Percentiles rank a stretch among this genome's conserved stretches.
Conservation (phyloP, 352 stramenopile genomes). For the Plasmopara muralis region DNA sequence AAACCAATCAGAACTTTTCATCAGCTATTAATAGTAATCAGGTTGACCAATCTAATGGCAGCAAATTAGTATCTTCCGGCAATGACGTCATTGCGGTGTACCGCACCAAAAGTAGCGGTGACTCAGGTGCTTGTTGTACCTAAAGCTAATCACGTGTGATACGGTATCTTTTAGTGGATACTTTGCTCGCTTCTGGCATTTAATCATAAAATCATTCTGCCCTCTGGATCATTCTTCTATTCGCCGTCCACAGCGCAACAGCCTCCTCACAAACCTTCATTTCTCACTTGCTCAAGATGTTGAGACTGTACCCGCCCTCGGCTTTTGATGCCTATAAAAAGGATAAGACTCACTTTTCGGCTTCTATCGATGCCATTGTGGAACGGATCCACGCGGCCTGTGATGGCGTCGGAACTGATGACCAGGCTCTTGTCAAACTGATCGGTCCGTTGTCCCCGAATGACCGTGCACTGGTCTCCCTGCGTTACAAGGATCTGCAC, state of each 20-base stretch:
- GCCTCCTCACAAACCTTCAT: constrained; percentile 1
- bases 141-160: no score
- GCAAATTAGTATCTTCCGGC: constrained; percentile 3
- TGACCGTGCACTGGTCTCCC: constrained; percentile 40
- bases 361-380: constrained; percentile 38
- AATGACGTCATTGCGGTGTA: constrained; percentile 9
- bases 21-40: not conserved
- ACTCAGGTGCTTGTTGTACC: no score
- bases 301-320: constrained; percentile 54
- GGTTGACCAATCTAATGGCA: not conserved
- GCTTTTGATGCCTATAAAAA: constrained; percentile 63
- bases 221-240: constrained; percentile 32
- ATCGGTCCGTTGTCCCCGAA: constrained; percentile 38
- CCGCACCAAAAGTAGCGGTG: no score
- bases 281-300: constrained; percentile 29
- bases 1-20: not conserved
- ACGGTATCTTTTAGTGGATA: constrained; percentile 6
- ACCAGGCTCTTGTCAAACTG: constrained; percentile 49
- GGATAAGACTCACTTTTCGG: constrained; percentile 35
- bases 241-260: constrained; percentile 16
- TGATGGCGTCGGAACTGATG: constrained; percentile 55
- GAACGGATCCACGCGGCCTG: constrained; percentile 67
- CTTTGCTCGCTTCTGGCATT: constrained; percentile 1
- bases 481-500: constrained; percentile 57
- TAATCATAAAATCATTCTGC: not conserved